Evolutionary conservation across 1,284 basidiomycete species (phyloP).

Genomic region (Malassezia yamatoensis): DNA sequence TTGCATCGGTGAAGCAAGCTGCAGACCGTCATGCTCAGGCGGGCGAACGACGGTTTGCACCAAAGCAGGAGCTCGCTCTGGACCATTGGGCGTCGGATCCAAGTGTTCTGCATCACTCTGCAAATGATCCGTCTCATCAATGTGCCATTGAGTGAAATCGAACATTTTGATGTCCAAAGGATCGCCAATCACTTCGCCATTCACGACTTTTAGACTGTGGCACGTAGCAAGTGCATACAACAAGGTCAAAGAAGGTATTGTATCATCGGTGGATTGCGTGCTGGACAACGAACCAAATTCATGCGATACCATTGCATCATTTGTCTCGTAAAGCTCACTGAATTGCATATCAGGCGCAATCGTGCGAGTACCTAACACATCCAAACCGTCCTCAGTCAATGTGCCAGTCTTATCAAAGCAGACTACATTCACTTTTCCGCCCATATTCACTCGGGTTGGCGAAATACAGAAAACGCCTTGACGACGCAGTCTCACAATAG

Average conservation of each 20-base stretch:
- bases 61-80: constrained; percentile 68
- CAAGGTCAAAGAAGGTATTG: constrained; percentile 56
- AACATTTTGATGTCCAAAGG: constrained; percentile 83
- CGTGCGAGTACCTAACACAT: constrained; percentile 61
- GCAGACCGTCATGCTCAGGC: constrained; percentile 77
- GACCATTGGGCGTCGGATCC: constrained; percentile 39
- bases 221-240: constrained; percentile 90
- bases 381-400: constrained; percentile 91
- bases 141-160: constrained; percentile 85
- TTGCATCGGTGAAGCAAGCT: constrained; percentile 55
- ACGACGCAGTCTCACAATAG: constrained; percentile 77
- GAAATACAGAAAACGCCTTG: constrained; percentile 91
- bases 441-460: constrained; percentile 88
- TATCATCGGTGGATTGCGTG: constrained; percentile 49
- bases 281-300: no score
- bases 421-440: constrained; percentile 91
- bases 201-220: constrained; percentile 85
- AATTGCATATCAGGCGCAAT: constrained; percentile 57
- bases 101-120: constrained; percentile 31
- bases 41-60: constrained; percentile 95
- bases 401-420: constrained; percentile 99
- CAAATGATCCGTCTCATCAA: constrained; percentile 64
- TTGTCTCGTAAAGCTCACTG: constrained; percentile 77
- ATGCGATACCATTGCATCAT: constrained; percentile 59
- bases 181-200: constrained; percentile 81